Conservation (phyloP, 257 asterid genomes). For the Agastache rugosa region DNA sequence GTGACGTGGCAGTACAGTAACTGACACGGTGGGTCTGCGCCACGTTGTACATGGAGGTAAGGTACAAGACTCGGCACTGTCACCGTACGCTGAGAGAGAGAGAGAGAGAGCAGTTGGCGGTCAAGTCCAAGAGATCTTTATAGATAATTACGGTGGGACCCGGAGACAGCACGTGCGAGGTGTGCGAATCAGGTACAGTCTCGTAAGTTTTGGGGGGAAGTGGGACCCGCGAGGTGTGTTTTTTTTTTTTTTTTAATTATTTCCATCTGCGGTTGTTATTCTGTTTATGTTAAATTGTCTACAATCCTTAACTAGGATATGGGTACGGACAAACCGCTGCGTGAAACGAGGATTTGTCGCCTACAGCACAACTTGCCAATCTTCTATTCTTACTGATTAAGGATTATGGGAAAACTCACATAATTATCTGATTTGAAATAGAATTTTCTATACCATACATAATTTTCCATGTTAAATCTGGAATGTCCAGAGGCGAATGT, state of each 20-base stretch:
- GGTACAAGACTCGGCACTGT: slow-evolving; percentile 37
- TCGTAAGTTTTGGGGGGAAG: not conserved
- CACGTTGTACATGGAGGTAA: slow-evolving; percentile 44
- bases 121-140: slow-evolving; percentile 33
- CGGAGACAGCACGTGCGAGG: slow-evolving; percentile 44
- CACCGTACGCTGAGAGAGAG: slow-evolving; percentile 32
- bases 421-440: too few relatives aligned
- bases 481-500: too few relatives aligned
- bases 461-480: too few relatives aligned
- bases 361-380: not conserved
- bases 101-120: slow-evolving; percentile 23
- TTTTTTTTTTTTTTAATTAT: too few relatives aligned
- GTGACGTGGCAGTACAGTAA: slow-evolving; percentile 49
- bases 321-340: slow-evolving; percentile 9
- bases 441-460: too few relatives aligned
- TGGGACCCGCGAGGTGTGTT: too few relatives aligned
- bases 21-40: slow-evolving; percentile 47
- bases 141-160: slow-evolving; percentile 24
- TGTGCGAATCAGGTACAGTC: slow-evolving; percentile 19
- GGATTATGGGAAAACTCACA: too few relatives aligned
- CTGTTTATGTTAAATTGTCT: not conserved
- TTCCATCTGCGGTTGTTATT: not conserved
- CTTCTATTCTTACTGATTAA: too few relatives aligned
- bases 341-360: not conserved
- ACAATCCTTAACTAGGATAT: slow-evolving; percentile 15